phyloP scores from a whole-genome alignment of 345 rosid species.

The Hibiscus mutabilis region DNA sequence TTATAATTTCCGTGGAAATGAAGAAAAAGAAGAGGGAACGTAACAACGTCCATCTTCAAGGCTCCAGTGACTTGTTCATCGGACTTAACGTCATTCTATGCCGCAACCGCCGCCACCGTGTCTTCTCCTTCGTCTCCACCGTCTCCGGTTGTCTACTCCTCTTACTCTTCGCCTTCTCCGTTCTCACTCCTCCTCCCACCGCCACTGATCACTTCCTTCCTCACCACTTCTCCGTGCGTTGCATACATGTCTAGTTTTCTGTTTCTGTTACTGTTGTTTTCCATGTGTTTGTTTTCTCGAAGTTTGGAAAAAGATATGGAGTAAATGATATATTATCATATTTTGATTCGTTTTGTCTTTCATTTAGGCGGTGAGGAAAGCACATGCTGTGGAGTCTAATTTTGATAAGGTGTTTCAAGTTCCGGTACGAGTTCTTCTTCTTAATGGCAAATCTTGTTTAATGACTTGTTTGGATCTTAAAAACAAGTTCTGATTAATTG shows the following conservation, averaged over 20 bases:
- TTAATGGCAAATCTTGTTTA: background rate
- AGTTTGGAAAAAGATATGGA: background rate
- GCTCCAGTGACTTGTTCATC: constrained; percentile 19
- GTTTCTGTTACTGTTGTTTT: background rate
- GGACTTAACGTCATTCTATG: constrained; percentile 33
- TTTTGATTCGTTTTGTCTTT: background rate
- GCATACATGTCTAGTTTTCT: background rate
- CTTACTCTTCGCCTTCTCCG: constrained; percentile 38
- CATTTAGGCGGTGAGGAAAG: constrained; percentile 25
- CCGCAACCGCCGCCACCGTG: constrained; percentile 48
- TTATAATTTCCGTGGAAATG: constrained; percentile 17
- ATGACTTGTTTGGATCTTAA: constrained; percentile 1
- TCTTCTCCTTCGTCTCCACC: constrained; percentile 54
- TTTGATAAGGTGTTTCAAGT: constrained; percentile 29
- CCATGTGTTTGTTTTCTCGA: constrained; percentile 2
- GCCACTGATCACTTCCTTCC: constrained; percentile 24
- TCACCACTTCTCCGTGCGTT: constrained; percentile 17
- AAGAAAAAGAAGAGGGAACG: constrained; percentile 39
- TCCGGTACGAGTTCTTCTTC: constrained; percentile 38
- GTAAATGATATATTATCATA: background rate
- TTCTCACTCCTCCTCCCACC: constrained; percentile 46
- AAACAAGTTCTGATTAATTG: background rate
- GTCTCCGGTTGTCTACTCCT: constrained; percentile 55
- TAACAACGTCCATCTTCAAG: constrained; percentile 5
- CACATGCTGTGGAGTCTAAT: constrained; percentile 22